These are phyloP conservation scores for Pichia sp. DNA, from an alignment of 1,139 yeast species.

Conservation along the genomic window DNA sequence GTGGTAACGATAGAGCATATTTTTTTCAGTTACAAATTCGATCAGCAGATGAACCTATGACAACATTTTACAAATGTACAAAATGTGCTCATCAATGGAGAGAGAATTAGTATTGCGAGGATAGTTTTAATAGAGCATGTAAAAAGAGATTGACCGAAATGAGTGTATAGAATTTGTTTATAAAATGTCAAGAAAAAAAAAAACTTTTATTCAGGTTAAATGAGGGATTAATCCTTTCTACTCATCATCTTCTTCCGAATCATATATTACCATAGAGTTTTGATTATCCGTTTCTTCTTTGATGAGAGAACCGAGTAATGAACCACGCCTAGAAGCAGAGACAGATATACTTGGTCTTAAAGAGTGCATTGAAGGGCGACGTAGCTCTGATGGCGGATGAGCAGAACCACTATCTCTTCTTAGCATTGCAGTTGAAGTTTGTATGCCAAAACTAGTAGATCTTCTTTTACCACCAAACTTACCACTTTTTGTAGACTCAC, in stretches of 20 bases:
- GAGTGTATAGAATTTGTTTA: neutral
- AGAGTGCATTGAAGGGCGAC: conserved; percentile 10
- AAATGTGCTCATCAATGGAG: conserved; percentile 95
- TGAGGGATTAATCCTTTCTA: neutral
- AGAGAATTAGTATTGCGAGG: conserved; percentile 50
- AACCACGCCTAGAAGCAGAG: conserved; percentile 15
- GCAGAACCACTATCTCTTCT: conserved; percentile 14
- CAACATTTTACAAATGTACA: conserved; percentile 90
- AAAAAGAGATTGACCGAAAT: neutral
- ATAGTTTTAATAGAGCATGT: neutral
- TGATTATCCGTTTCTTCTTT: conserved; percentile 14
- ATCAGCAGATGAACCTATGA: conserved; percentile 91
- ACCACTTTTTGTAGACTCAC: conserved; percentile 12
- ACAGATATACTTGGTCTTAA: conserved; percentile 13
- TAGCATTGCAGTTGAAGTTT: neutral
- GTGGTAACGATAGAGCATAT: conserved; percentile 89
- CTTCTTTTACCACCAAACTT: conserved; percentile 15
- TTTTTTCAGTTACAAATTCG: conserved; percentile 95
- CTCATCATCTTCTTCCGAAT: conserved; percentile 22
- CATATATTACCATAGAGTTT: conserved; percentile 17
- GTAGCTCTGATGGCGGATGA: conserved; percentile 13
- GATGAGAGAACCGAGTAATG: conserved; percentile 12
- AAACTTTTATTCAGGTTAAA: neutral
- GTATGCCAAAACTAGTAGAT: conserved; percentile 10
- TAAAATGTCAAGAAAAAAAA: neutral